Base-by-base conservation (phyloP, 345 rosid species). In the Sapria himalayana region DNA sequence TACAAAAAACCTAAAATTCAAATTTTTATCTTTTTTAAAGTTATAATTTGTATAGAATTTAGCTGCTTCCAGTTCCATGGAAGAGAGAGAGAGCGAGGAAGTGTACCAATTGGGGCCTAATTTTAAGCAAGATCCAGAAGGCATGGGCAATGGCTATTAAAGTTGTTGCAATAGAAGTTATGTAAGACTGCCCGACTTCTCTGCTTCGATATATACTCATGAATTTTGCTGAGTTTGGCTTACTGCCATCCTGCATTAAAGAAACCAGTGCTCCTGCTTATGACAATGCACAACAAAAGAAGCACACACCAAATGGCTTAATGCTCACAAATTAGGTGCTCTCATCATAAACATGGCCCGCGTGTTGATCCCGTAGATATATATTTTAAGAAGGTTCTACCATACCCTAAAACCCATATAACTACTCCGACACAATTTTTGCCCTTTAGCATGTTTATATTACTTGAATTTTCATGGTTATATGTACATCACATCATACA, bases 151-250 rank as follows among this genome's bases (percentile, higher is more conserved):
- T 45, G 46, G 94, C 94, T 32, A 71, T 57, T 49, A 78, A 60
- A 47, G 94, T 76, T 47, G 94, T 78, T 63, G 81, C 74, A 24
- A 76, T 63, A 48, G 93, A 89, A 37, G 98, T 89, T 40, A 74
- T 32, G 50, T 79, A 82, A 13, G 93, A 82, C 48, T 82, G 95
- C 38, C 95, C 98, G 48, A 82, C 98, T 69, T 89, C 95, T 50
- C 98, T 66, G 55, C 95, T 89, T 57, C 93, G 76, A 48, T 74
- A 76, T 35, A 82, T 79, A 61, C 72, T 84, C 73, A 66, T 57
- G 45, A 65, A 76, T 62, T 63, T 58, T n/a, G 62, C 64, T 5
- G 68, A 38, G 19, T 15, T 39, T 36, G 45, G 61, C 50, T 55
- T 69, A 18, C 31, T 14, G 21, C 24, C 72, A 43, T 15, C 47